Percentiles rank a stretch among this genome's conserved stretches.
Conservation (phyloP, 2,329 filamentous ascomycete species). For the Chlorencoelia australis region DNA sequence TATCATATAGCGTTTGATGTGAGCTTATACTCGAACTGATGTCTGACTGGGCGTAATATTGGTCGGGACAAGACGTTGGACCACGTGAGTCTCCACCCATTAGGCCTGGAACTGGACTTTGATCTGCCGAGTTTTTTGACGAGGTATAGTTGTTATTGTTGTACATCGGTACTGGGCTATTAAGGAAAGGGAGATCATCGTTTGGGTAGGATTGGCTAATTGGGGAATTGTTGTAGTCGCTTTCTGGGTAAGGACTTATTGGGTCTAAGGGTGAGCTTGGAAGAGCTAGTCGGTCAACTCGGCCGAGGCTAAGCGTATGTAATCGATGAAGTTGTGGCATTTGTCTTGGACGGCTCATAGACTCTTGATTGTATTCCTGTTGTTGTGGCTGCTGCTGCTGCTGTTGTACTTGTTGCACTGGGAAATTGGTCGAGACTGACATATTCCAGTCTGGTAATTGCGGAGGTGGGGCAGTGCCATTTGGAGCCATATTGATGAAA, state of each 20-base stretch:
- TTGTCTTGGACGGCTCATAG: constrained; percentile 21
- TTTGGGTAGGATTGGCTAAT: constrained; percentile 43
- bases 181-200: constrained; percentile 46
- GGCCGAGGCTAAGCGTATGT: constrained; percentile 36
- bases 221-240: constrained; percentile 42
- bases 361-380: constrained; percentile 19
- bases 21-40: constrained; percentile 50
- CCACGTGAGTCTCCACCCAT: constrained; percentile 46
- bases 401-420: constrained; percentile 9
- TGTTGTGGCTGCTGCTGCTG: constrained; percentile 18
- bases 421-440: constrained; percentile 19
- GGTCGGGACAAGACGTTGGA: constrained; percentile 50
- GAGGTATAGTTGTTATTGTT: constrained; percentile 42
- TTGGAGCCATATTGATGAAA: constrained; percentile 31
- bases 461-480: constrained; percentile 17
- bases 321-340: constrained; percentile 42
- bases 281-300: constrained; percentile 19
- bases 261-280: constrained; percentile 36
- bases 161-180: constrained; percentile 47
- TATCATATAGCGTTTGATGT: constrained; percentile 47
- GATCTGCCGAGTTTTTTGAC: constrained; percentile 40
- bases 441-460: constrained; percentile 27
- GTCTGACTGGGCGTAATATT: constrained; percentile 51
- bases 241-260: constrained; percentile 40
- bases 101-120: constrained; percentile 38